A percentile compares a stretch with the other conserved stretches of the same genome.
These are phyloP conservation scores for Stygiomarasmius scandens DNA, from an alignment of 1,284 basidiomycete genomes.

Conservation along the genomic window DNA sequence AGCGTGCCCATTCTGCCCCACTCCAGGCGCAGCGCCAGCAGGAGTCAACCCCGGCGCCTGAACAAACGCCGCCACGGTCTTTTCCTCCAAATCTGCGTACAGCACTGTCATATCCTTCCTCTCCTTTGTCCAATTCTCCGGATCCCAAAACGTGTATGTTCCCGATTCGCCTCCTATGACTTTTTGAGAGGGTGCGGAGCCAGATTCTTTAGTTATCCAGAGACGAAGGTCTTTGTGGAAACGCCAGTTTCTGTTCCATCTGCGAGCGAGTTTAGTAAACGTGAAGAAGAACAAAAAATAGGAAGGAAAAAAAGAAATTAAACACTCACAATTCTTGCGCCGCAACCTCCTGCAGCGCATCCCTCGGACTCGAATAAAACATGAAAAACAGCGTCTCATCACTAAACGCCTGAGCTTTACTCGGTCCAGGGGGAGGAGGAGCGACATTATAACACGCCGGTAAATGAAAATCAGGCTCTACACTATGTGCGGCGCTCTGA, in stretches of 20 bases:
- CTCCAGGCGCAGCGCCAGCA: slow-evolving; percentile 31
- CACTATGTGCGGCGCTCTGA: slow-evolving; percentile 78
- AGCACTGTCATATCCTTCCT: slow-evolving; percentile 86
- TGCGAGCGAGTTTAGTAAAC: slow-evolving; percentile 29
- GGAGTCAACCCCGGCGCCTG: slow-evolving; percentile 57
- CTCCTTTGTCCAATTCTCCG: slow-evolving; percentile 86
- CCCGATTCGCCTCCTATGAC: slow-evolving; percentile 89
- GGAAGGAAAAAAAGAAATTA: neutral
- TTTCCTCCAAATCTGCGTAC: slow-evolving; percentile 88
- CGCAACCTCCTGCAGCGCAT: slow-evolving; percentile 93
- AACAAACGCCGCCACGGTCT: slow-evolving; percentile 65
- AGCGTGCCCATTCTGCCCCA: too few species aligned
- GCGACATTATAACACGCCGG: slow-evolving; percentile 89
- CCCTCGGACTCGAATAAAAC: slow-evolving; percentile 95
- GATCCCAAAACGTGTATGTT: slow-evolving; percentile 91
- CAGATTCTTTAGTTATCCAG: slow-evolving; percentile 95
- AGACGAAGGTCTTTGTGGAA: slow-evolving; percentile 95
- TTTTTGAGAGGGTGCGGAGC: slow-evolving; percentile 82
- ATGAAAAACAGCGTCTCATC: slow-evolving; percentile 99
- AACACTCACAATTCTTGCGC: slow-evolving; percentile 88
- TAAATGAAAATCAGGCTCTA: slow-evolving; percentile 91
- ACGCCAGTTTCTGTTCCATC: slow-evolving; percentile 96
- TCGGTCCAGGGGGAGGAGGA: slow-evolving; percentile 85
- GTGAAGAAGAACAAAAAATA: neutral
- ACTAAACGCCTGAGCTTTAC: slow-evolving; percentile 87